Evolutionary conservation across 106 monocot genomes (phyloP), one percentile per base, ranked within the genome.

Genomic region (Agapanthus africanus): DNA sequence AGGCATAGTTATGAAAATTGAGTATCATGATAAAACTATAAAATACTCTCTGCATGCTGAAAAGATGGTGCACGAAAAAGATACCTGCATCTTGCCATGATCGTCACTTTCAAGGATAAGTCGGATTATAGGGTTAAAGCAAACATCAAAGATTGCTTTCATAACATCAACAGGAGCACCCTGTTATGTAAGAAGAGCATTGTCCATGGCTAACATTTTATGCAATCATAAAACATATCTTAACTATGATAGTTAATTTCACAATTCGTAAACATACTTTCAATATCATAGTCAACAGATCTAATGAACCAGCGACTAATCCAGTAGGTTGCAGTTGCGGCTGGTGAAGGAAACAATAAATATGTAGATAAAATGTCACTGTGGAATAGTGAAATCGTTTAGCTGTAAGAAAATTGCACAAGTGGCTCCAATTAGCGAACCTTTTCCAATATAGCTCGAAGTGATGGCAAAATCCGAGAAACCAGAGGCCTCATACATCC

Each of bases 81-180:
- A 31, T 37, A 89, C 91, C 88, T 92, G 97, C 89, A 92, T 77
- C 78, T 87, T 89, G 70, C 84, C 79, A 79, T 99, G 86, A 78
- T 99, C 97, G 66, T 92, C 85, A 76, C 84, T 92, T 81, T 79
- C 72, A 27, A 92, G 83, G 68, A 99, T 64, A 54, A 99, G 73
- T 73, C 72, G 78, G 42, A 85, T 67, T 21, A 79, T 73, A 49
- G 77, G 74, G 76, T 79, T 73, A 68, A 99, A 99, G 71, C 97
- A 99, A 54, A 40, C 57, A 36, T 90, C 89, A 83, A 83, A 99
- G 3, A 84, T 70, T 37, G 84, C 85, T 67, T 83, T 92, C 51
- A 85, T 71, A 30, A 93, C 68, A 69, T 90, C 87, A 80, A 37
- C 37, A 47, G 92, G 92, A 66, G 92, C 82, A 83, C 70, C 68